Conservation (phyloP, 176 grass and related monocot species). For the Guadua angustifolia region DNA sequence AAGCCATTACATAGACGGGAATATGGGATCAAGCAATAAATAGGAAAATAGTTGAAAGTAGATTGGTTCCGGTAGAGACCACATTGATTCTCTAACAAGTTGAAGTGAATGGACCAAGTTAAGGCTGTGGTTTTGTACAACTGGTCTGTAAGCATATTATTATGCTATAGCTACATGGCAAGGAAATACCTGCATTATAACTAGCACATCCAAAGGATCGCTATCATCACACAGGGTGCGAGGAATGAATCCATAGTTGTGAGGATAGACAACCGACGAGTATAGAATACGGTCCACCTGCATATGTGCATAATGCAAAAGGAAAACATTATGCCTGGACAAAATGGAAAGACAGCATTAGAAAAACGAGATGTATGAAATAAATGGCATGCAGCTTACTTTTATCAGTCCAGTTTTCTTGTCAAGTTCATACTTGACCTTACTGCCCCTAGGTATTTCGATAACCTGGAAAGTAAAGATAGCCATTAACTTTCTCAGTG, state of each 20-base stretch:
- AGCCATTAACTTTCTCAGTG: neutral
- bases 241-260: constrained; percentile 96
- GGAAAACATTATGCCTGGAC: neutral
- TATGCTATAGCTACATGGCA: neutral
- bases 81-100: neutral
- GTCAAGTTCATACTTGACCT: constrained; percentile 95
- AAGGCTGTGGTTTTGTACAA: neutral
- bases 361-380: neutral
- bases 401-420: constrained; percentile 96
- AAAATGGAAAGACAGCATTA: neutral
- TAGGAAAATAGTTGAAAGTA: too few species aligned
- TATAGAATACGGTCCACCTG: constrained; percentile 97
- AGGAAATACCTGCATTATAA: constrained; percentile 79
- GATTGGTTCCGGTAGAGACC: too few species aligned
- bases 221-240: constrained; percentile 90
- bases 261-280: constrained; percentile 92
- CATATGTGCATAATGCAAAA: neutral
- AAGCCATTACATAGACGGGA: too few species aligned
- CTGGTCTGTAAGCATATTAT: neutral
- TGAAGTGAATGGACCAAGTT: neutral
- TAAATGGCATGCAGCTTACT: constrained; percentile 30
- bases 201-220: constrained; percentile 87
- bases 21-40: too few species aligned
- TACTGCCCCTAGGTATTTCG: constrained; percentile 88
- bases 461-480: constrained; percentile 56